Base-by-base conservation (phyloP, 768 basidiomycete species). In the Panaeolus cyanescens region DNA sequence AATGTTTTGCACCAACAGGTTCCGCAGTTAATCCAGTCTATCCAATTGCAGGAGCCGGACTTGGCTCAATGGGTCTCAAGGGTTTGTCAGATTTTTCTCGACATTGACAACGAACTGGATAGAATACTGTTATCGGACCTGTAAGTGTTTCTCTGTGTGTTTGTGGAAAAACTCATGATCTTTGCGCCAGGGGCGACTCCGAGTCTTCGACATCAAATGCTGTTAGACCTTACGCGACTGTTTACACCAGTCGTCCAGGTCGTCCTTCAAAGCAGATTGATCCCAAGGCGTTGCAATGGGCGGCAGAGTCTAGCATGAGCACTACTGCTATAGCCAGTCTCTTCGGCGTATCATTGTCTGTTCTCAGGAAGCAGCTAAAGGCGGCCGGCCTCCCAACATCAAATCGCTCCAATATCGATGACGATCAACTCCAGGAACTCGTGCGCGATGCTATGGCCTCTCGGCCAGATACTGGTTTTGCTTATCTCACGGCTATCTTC, bases 401-500 rank as follows among this genome's bases (percentile, higher is more conserved):
- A n/a, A n/a, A n/a, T n/a, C n/a, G n/a, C 17, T 39, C 37, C 5
- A 17, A 39, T 7, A 39, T 39, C 17, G 7, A 6, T 7, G 37
- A 39, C 4, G 37, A 39, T 7, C 12, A 39, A 4, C 37, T 39
- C 4, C 12, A 39, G 6, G 37, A 39, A 4, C 5, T 39, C 5
- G 37, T 39, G 8, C 37, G 37, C 8, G 15, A 17, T 4, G 15
- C 37, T 17, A 6, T 39, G 5, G 15, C 5, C 7, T 4, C 37
- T 4, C 37, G 15, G 5, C 37, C 37, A 13, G 15, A 6, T 7
- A 54, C 50, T 34, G 59, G 59, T 12, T 34, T 19, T n/a, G 45
- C 20, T 22, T 59, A 59, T 54, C 32, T 59, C 1, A 59, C 54
- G 59, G 59, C 5, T 50, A 54, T 17, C n/a, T 59, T 32, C 50